Percentiles rank a stretch among this genome's conserved stretches.
Evolutionary conservation across 176 grass and related monocot species (phyloP).

Genomic region (Stipa capillata): DNA sequence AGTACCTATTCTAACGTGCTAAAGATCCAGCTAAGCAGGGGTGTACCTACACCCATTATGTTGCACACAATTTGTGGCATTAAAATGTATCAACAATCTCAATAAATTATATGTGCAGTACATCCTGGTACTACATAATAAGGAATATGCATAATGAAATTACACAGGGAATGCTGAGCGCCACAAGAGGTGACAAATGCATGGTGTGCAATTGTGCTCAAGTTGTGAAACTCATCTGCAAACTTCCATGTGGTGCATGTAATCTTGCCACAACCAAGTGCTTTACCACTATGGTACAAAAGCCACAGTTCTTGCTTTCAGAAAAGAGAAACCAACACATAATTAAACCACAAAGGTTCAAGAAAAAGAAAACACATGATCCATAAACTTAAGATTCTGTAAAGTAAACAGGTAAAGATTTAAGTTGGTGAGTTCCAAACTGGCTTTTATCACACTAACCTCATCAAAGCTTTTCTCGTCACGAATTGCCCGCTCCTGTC

Average conservation of each 20-base stretch:
- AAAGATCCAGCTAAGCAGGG: neutral
- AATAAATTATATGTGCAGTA: no score
- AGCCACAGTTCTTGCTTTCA: neutral
- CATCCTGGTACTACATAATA: no score
- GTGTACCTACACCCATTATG: no score
- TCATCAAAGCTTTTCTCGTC: conserved; percentile 52
- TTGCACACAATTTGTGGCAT: neutral
- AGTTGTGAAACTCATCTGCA: neutral
- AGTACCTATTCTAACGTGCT: neutral
- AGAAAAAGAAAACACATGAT: neutral
- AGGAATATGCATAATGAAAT: neutral
- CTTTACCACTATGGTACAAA: neutral
- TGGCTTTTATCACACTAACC: conserved; percentile 29
- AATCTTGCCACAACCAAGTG: neutral
- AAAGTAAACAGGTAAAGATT: neutral
- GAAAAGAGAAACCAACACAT: neutral
- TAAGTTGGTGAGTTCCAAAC: neutral
- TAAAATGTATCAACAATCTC: neutral
- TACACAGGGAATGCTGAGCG: neutral
- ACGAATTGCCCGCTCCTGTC: conserved; percentile 53
- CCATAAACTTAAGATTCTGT: neutral
- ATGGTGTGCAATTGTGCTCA: neutral
- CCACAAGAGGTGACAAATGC: neutral
- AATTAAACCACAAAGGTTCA: neutral
- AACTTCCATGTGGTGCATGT: neutral